Evolutionary conservation across 163 green algal genomes (phyloP), one percentile per base, ranked within the genome.

Genomic region (Scenedesmus sp.): DNA sequence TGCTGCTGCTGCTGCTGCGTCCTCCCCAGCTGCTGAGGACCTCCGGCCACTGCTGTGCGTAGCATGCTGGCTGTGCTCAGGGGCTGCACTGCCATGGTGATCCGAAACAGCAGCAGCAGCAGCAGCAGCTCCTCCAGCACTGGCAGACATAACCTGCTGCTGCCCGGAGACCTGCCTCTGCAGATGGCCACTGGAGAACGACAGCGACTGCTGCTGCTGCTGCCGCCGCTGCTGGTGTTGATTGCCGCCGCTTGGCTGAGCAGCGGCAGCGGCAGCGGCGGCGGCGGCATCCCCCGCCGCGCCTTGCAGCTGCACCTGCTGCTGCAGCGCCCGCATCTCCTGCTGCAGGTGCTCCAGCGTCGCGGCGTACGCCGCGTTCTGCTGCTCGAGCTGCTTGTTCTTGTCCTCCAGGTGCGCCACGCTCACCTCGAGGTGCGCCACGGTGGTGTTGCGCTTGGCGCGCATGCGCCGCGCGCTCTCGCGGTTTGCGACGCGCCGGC

Each of bases 401-500:
- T 81, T 81, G 30, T 81, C 72, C 35, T 81, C 35, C 13, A 81
- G 72, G 16, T 51, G 35, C 16, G 46, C 15, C 18, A 81, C 72
- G 16, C 35, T 81, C 12, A 81, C 72, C 13, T 83, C 85, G 30
- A 89, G n/a, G 15, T 72, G 26, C 1, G 72, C 30, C 46, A 84
- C 85, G 37, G 70, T 53, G 9, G 76, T 13, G 46, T 56, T 83
- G 73, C 85, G 85, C 33, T 89, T 89, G 13, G 85, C 85, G 10
- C 85, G 85, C 85, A 89, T 89, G 65, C 85, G 85, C 40, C 85
- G 49, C 22, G 85, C 85, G 0, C 37, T 72, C 44, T 89, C 85
- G 53, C 85, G 49, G 61, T 89, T 89, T 1, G 85, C 85, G 30
- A 53, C 35, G n/a, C 85, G 56, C 22, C 85, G 65, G n/a, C 85